Evolutionary conservation across 495 filamentous ascomycete genomes (phyloP).

Genomic region (Xylaria scruposa): DNA sequence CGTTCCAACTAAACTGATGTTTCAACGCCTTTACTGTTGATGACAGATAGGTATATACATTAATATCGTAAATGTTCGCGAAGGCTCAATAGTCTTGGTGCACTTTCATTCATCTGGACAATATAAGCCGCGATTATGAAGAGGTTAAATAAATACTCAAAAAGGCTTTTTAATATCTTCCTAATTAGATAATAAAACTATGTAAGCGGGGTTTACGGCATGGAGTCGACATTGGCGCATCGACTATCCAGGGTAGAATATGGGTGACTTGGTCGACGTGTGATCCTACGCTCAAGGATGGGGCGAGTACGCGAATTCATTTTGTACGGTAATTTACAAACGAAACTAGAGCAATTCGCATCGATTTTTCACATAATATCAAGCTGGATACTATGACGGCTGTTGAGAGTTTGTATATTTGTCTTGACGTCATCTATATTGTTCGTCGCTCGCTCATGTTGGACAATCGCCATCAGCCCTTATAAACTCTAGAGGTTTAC

Average conservation of each 20-base stretch:
- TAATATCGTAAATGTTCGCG: neutral
- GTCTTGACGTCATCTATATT: conserved; percentile 10
- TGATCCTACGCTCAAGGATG: neutral
- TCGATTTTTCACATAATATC: neutral
- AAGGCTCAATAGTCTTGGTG: too few species aligned
- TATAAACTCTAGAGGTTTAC: neutral
- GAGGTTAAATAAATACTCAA: too few species aligned
- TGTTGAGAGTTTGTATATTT: neutral
- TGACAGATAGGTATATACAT: neutral
- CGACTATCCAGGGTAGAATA: too few species aligned
- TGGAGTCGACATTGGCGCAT: too few species aligned
- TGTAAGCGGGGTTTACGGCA: too few species aligned
- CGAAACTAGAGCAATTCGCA: neutral
- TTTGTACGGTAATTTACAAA: neutral
- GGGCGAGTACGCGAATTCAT: neutral
- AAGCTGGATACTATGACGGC: neutral
- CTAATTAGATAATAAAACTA: too few species aligned
- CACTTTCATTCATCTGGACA: too few species aligned
- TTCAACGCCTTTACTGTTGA: too few species aligned
- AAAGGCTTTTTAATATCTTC: too few species aligned
- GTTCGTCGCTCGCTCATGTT: neutral
- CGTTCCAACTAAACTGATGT: too few species aligned
- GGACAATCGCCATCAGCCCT: neutral
- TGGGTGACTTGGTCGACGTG: too few species aligned
- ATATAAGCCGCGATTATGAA: too few species aligned